A percentile compares a stretch with the other conserved stretches of the same genome.
phyloP scores from a whole-genome alignment of 306 rosid genomes.

The Corylus americana region DNA sequence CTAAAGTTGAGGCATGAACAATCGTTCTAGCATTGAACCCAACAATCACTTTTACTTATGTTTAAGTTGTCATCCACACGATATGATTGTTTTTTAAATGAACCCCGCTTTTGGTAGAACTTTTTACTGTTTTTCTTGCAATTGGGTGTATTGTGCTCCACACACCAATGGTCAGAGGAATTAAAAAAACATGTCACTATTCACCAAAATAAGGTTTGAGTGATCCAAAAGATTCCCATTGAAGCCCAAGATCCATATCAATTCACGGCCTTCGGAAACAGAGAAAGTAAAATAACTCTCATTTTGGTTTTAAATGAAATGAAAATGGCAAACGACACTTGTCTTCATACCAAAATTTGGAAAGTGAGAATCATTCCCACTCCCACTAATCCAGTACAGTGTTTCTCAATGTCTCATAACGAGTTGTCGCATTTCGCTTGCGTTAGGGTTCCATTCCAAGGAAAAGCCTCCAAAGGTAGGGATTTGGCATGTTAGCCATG shows the following conservation, averaged over 20 bases:
- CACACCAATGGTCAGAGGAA: background rate
- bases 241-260: background rate
- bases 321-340: background rate
- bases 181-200: background rate
- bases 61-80: background rate
- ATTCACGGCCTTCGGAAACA: too few relatives aligned
- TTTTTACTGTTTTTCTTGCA: background rate
- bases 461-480: background rate
- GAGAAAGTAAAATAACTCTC: slow-evolving; percentile 1
- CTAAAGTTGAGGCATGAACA: slow-evolving; percentile 16
- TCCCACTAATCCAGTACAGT: background rate
- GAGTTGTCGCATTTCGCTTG: background rate
- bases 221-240: background rate
- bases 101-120: background rate
- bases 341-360: background rate
- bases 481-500: background rate
- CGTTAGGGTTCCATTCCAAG: background rate
- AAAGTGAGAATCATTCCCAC: background rate
- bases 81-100: background rate
- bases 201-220: too few relatives aligned
- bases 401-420: background rate
- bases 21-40: slow-evolving; percentile 8
- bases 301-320: background rate
- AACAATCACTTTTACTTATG: slow-evolving; percentile 5
- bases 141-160: background rate